Percentiles rank a stretch among this genome's conserved stretches.
phyloP scores from a whole-genome alignment of 2,329 filamentous ascomycete genomes.

The Monilinia laxa region DNA sequence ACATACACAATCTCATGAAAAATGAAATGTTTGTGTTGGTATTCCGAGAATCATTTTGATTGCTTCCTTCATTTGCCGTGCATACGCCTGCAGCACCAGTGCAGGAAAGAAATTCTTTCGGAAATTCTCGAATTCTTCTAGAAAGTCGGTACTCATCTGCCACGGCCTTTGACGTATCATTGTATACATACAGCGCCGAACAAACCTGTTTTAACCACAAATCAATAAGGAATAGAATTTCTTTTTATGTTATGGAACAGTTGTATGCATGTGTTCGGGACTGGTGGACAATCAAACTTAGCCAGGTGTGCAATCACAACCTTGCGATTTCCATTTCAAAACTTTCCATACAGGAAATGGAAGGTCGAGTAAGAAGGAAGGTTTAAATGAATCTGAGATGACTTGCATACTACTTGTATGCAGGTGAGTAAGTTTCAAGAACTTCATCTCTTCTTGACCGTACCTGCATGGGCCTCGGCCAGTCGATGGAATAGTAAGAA shows the following conservation, averaged over 20 bases:
- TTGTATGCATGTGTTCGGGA: neutral
- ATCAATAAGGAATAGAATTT: neutral
- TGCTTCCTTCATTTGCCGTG: conserved; percentile 8
- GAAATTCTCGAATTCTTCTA: conserved; percentile 23
- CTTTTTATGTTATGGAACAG: conserved; percentile 1
- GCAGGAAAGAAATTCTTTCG: conserved; percentile 6
- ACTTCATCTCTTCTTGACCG: conserved; percentile 9
- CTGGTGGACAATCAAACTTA: conserved; percentile 1
- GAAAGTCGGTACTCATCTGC: conserved; percentile 15
- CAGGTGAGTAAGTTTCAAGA: neutral
- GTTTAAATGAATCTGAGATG: conserved; percentile 27
- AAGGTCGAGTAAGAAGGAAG: conserved; percentile 23
- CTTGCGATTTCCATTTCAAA: conserved; percentile 26
- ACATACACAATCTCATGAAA: conserved; percentile 4
- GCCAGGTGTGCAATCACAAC: neutral
- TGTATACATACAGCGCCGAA: conserved; percentile 9
- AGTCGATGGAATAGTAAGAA: neutral
- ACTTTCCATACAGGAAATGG: conserved; percentile 23
- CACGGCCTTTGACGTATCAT: conserved; percentile 2
- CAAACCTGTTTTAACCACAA: neutral
- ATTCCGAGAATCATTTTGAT: neutral
- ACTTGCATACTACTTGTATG: conserved; percentile 30
- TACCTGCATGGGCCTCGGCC: conserved; percentile 14
- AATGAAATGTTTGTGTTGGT: conserved; percentile 1
- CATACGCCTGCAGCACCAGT: conserved; percentile 7